These are phyloP conservation scores for Mariannaea sp. DNA, from an alignment of 2,329 filamentous ascomycete species.

Conservation along the genomic window DNA sequence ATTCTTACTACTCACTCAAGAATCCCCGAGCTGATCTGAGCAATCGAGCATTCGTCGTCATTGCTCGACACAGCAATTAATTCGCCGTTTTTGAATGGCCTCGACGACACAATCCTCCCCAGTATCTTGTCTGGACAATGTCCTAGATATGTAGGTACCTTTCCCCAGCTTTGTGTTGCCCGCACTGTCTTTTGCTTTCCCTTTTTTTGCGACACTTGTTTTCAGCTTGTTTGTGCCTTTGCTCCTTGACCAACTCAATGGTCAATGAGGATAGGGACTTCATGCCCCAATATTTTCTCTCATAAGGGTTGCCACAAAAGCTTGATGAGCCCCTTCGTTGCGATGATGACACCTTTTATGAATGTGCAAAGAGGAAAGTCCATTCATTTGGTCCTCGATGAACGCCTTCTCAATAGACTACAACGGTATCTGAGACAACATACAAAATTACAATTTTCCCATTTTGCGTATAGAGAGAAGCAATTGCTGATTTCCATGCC, in stretches of 20 bases:
- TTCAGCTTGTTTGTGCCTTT: too few species aligned
- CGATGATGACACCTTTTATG: conserved; percentile 64
- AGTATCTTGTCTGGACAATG: conserved; percentile 37
- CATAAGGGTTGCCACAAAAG: too few species aligned
- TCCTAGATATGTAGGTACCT: conserved; percentile 40
- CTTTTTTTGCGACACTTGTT: not conserved
- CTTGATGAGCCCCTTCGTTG: too few species aligned
- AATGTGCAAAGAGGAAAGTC: conserved; percentile 60
- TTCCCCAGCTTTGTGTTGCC: conserved; percentile 9
- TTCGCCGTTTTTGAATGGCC: conserved; percentile 36
- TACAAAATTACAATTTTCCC: conserved; percentile 25
- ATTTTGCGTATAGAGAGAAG: not conserved
- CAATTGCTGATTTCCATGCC: conserved; percentile 22
- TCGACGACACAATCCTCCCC: conserved; percentile 31
- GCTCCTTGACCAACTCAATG: too few species aligned
- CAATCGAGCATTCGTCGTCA: conserved; percentile 27
- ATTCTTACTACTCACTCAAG: conserved; percentile 26
- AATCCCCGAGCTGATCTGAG: conserved; percentile 26
- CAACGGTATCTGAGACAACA: conserved; percentile 92
- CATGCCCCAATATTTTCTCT: too few species aligned
- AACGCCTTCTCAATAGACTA: conserved; percentile 78
- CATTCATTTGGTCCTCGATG: conserved; percentile 65
- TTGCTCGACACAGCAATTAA: conserved; percentile 26
- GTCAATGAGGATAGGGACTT: too few species aligned
- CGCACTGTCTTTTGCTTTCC: not conserved